Conservation (phyloP, 2,329 filamentous ascomycete species). For the Kalaharituber pfeilii region DNA sequence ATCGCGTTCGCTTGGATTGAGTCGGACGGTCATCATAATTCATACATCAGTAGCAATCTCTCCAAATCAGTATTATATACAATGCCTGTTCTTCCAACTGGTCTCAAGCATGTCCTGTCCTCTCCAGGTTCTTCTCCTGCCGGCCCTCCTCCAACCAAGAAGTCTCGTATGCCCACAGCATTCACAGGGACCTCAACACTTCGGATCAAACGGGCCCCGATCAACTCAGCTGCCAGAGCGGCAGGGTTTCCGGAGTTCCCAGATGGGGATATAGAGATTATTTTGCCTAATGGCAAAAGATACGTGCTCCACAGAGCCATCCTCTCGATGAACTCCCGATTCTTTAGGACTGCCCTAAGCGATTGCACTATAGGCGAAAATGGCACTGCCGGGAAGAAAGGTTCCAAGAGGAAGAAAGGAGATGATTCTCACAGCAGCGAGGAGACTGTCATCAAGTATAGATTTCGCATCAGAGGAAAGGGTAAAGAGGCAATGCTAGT, state of each 20-base stretch:
- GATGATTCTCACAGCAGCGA: background rate
- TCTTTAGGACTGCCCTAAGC: background rate
- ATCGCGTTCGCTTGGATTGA: too few relatives aligned
- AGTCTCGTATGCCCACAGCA: background rate
- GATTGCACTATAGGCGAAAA: background rate
- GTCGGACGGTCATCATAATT: too few relatives aligned
- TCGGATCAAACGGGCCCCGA: background rate
- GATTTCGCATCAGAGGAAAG: background rate
- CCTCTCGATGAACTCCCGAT: background rate
- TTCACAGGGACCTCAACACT: background rate
- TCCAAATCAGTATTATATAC: background rate
- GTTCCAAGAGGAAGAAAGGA: background rate
- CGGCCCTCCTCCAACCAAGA: background rate
- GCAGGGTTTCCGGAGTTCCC: background rate
- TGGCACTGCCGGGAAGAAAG: background rate
- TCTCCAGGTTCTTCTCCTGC: background rate
- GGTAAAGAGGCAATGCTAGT: background rate
- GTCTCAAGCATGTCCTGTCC: background rate
- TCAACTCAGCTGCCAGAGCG: background rate
- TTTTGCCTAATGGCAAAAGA: background rate
- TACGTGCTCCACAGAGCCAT: background rate
- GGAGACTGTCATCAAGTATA: background rate
- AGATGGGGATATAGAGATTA: background rate
- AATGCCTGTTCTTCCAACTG: background rate
- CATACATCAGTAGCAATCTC: too few relatives aligned